Evolutionary conservation across 2,329 filamentous ascomycete genomes (phyloP), one percentile per base, ranked within the genome.

Genomic region (Corinectria fuckeliana): DNA sequence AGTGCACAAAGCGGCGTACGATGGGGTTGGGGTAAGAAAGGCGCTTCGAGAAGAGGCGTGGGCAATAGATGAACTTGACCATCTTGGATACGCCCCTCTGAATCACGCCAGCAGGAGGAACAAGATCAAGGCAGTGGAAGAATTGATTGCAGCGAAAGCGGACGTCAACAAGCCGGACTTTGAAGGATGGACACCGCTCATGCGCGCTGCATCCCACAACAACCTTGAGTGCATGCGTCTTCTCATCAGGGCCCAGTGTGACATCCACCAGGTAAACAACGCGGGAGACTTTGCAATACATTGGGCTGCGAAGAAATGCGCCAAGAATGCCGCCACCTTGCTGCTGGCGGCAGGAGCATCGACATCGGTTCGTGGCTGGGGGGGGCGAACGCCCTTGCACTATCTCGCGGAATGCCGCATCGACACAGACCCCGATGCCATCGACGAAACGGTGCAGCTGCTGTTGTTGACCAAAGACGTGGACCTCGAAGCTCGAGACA

Each of bases 21-120:
- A 2, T 1, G 60, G 54, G 0, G 3, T 30, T 2, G 47, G 38
- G 1, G 14, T 21, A 21, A 11, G 3, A 3, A 14, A 49, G 2
- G 48, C 51, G 4, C 13, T 63, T 0, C 18, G 5, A 42, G 47
- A 57, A 11, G 50, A 63, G 14, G 54, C 52, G 0, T 65, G 62
- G 58, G 55, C 48, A 0, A 60, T 60, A 0, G 5, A 62, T 9
- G 53, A 57, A n/a, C 11, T 18, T 0, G 5, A 60, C 13, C 4
- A 38, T 13, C 0, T 0, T 0, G 66, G 61, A 5, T 0, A 0
- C 0, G 2, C 52, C 0, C 61, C 63, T 0, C 51, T 68, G 0
- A 57, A 63, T 4, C 0, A 25, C 0, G 48, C 61, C 1, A 0
- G n/a, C 0, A 0, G 0, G 0, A 0, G 0, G 0, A 1, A 14